phyloP scores from a whole-genome alignment of 805 yeast genomes.

The Wickerhamia fluorescens region DNA sequence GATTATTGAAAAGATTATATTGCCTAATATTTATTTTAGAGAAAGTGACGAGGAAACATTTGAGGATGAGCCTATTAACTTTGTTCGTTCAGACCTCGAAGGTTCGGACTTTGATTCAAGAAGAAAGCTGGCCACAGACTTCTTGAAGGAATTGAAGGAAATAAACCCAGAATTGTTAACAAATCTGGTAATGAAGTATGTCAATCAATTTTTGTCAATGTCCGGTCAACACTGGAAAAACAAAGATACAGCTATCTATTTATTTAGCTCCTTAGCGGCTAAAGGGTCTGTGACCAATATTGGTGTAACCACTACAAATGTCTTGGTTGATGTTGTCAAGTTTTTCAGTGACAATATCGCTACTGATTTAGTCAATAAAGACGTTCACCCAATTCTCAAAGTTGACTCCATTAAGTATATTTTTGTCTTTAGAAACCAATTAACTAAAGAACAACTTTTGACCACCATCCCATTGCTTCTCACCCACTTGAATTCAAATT shows the following conservation, averaged over 20 bases:
- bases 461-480: slow-evolving; percentile 77
- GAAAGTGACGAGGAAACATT: slow-evolving; percentile 86
- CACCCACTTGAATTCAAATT: slow-evolving; percentile 51
- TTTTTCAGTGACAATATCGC: slow-evolving; percentile 81
- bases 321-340: slow-evolving; percentile 75
- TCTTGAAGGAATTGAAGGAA: slow-evolving; percentile 77
- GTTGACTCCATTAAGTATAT: slow-evolving; percentile 93
- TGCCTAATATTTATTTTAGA: slow-evolving; percentile 83
- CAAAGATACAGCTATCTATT: slow-evolving; percentile 79
- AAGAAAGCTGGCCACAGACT: slow-evolving; percentile 88
- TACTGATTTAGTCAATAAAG: slow-evolving; percentile 57
- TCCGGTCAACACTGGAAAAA: slow-evolving; percentile 60
- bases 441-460: slow-evolving; percentile 75
- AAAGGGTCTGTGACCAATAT: slow-evolving; percentile 81
- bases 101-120: slow-evolving; percentile 93
- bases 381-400: slow-evolving; percentile 67
- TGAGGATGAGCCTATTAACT: slow-evolving; percentile 96
- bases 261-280: slow-evolving; percentile 85
- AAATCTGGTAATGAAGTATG: slow-evolving; percentile 63
- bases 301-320: slow-evolving; percentile 84
- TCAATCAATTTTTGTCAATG: slow-evolving; percentile 50
- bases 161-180: slow-evolving; percentile 72
- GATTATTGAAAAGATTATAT: slow-evolving; percentile 72
- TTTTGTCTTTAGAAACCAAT: slow-evolving; percentile 84
- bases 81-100: slow-evolving; percentile 86